Evolutionary conservation across 2,329 filamentous ascomycete genomes (phyloP).

Genomic region (Aspergillus ochraceoroseus): DNA sequence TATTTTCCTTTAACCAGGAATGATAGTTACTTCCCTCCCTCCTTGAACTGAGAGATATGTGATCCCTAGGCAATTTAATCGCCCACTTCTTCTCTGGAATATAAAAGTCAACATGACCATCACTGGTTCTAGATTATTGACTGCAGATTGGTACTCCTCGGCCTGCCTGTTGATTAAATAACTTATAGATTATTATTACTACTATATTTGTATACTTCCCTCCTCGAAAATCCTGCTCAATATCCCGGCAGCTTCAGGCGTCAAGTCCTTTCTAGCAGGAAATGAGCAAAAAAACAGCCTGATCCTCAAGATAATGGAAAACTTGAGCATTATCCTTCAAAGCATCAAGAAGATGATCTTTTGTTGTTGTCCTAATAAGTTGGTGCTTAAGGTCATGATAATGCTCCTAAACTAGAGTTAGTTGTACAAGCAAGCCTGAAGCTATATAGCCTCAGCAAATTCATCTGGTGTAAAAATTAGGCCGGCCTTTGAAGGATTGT

Average conservation of each 20-base stretch:
- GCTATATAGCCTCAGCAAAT: conserved; percentile 10
- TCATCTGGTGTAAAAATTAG: conserved; percentile 14
- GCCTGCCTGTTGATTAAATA: conserved; percentile 8
- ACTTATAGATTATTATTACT: conserved; percentile 9
- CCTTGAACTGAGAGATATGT: conserved; percentile 6
- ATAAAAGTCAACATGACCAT: conserved; percentile 16
- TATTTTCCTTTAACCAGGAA: conserved; percentile 1
- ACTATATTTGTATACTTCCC: conserved; percentile 8
- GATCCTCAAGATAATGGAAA: too few relatives aligned
- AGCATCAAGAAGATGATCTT: conserved; percentile 7
- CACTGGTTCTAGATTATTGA: conserved; percentile 15
- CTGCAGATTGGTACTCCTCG: conserved; percentile 14
- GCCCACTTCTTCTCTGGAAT: conserved; percentile 16
- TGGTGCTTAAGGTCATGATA: conserved; percentile 4
- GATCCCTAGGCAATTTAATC: conserved; percentile 7
- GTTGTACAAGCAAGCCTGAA: conserved; percentile 9
- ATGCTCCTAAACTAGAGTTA: conserved; percentile 6
- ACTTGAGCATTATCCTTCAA: conserved; percentile 12
- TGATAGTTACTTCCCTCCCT: conserved; percentile 7
- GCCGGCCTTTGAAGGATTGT: conserved; percentile 11
- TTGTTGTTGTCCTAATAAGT: conserved; percentile 8
- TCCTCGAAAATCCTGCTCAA: too few relatives aligned
- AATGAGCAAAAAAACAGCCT: conserved; percentile 12
- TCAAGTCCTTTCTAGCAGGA: conserved; percentile 4
- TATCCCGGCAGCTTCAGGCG: conserved; percentile 3